Base-by-base conservation (phyloP, 2,329 filamentous ascomycete genomes). In the Pseudogymnoascus sp. region DNA sequence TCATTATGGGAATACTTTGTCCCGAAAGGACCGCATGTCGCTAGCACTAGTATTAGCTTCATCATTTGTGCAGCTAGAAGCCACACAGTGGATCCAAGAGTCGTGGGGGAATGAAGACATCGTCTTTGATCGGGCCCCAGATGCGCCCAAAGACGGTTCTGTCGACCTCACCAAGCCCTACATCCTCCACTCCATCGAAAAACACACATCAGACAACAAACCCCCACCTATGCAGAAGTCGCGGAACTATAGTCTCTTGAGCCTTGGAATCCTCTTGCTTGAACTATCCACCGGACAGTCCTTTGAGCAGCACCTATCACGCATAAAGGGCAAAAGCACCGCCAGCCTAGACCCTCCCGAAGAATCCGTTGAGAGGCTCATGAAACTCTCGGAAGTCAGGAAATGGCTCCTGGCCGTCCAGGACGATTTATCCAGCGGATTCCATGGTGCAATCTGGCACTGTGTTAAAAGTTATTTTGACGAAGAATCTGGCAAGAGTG, bases 71-170 rank as follows among this genome's bases (percentile, higher is more conserved):
- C 50, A 57, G 28, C 10, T 57, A 33, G 50, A 57, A 17, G 50
- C 50, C 50, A 57, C 50, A 19, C 50, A 57, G 50, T 57, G 50
- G 50, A 57, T 57, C 28, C 50, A 57, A 35, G 50, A 57, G 28
- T 57, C 50, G 8, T 57, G 50, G 50, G 50, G 50, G 6, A 57
- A 57, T 13, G 50, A 57, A 57, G 50, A 57, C 17, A 57, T 57
- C 10, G 50, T 57, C n/a, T 57, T 57, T 31, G 28, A 57, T 13
- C 28, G 28, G 5, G 28, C 28, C 17, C n/a, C 50, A 33, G 28
- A 33, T 35, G 50, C 28, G 33, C 50, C 28, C n/a, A 11, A 33
- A 57, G 17, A 57, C 26, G 19, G 28, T 10, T 15, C 50, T 6
- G 28, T 57, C 26, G 50, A 57, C 13, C 9, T 57, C n/a, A 57